These are phyloP conservation scores for Alternaria novae-zelandiae DNA, from an alignment of 2,329 filamentous ascomycete genomes.

Conservation along the genomic window DNA sequence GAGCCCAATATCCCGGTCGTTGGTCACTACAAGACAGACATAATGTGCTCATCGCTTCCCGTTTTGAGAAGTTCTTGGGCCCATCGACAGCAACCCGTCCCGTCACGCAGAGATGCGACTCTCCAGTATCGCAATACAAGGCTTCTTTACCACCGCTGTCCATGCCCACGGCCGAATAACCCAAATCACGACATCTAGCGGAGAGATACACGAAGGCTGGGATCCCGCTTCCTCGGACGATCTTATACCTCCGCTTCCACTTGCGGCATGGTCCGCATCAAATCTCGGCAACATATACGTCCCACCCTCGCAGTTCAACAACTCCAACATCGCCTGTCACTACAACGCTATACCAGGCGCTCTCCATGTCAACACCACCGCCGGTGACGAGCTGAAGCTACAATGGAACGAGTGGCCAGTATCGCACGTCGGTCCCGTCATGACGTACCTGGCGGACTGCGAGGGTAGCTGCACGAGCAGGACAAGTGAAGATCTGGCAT, in stretches of 20 bases:
- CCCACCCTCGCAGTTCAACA: constrained; percentile 29
- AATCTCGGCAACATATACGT: constrained; percentile 37
- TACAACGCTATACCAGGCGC: constrained; percentile 58
- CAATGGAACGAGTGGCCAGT: constrained; percentile 57
- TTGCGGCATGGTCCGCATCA: constrained; percentile 32
- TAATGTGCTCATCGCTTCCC: background rate
- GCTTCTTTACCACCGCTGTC: background rate
- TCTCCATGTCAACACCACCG: constrained; percentile 59
- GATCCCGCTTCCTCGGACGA: constrained; percentile 22
- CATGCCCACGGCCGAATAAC: constrained; percentile 30
- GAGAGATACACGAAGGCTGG: constrained; percentile 29
- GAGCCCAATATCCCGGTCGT: background rate
- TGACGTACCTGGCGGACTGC: constrained; percentile 42
- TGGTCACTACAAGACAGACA: no score
- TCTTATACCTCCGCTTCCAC: constrained; percentile 5
- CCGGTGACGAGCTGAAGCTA: constrained; percentile 61
- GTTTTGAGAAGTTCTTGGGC: no score
- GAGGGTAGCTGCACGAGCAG: constrained; percentile 27
- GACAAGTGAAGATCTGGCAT: constrained; percentile 28
- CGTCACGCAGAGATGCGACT: no score
- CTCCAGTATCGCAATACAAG: background rate
- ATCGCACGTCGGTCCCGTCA: constrained; percentile 42
- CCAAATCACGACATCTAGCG: constrained; percentile 27
- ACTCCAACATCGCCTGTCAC: constrained; percentile 63
- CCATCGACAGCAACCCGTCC: no score